These are phyloP conservation scores for Cynara cardunculus DNA, from an alignment of 129 eudicot genomes.

Conservation along the genomic window DNA sequence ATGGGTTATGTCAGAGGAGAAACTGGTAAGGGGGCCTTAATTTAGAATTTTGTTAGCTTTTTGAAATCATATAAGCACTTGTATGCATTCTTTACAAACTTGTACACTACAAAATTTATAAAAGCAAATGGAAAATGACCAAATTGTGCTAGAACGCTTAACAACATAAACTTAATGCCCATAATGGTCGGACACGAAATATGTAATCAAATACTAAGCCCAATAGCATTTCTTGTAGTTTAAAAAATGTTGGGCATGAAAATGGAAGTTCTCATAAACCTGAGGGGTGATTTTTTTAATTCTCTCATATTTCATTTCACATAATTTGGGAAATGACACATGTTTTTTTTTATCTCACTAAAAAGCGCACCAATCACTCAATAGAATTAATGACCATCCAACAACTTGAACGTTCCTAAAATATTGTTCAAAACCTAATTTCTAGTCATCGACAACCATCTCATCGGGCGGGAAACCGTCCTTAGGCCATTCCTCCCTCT, in stretches of 20 bases:
- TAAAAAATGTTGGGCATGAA: background rate
- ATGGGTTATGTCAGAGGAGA: too few species aligned
- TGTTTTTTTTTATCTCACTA: background rate
- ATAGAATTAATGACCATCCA: background rate
- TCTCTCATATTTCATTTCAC: background rate
- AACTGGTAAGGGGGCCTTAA: too few species aligned
- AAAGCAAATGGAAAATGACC: background rate
- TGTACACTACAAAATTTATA: too few species aligned
- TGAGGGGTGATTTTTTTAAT: background rate
- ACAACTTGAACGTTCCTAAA: background rate
- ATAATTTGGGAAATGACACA: background rate
- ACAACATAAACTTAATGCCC: too few species aligned
- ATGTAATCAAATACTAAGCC: background rate
- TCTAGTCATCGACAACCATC: background rate
- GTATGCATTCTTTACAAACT: too few species aligned
- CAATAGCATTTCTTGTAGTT: background rate
- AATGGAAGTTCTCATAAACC: background rate
- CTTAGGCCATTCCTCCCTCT: background rate
- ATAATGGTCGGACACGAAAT: too few species aligned
- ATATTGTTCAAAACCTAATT: background rate
- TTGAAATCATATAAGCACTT: too few species aligned
- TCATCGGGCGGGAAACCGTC: background rate
- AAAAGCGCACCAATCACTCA: background rate
- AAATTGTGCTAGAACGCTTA: background rate
- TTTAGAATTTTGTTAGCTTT: too few species aligned